These are phyloP conservation scores for Basidiobolus meristosporus DNA, from an alignment of 371 early-diverging fungal species.

Conservation along the genomic window DNA sequence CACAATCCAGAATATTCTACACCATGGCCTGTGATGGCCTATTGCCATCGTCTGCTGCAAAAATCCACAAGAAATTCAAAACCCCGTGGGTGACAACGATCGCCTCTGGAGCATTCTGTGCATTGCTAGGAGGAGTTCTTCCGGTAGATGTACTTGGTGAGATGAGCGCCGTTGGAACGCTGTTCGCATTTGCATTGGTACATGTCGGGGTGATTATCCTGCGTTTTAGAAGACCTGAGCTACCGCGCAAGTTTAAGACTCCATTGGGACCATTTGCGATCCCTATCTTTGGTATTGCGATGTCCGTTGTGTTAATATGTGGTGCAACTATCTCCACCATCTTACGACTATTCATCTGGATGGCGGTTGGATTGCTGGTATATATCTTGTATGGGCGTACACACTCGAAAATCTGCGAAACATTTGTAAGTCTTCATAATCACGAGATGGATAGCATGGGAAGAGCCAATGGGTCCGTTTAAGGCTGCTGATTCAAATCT, in stretches of 20 bases:
- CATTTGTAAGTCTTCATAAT: no score
- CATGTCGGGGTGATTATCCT: constrained; percentile 56
- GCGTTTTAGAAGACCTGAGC: constrained; percentile 51
- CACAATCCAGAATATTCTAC: constrained; percentile 74
- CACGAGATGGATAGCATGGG: no score
- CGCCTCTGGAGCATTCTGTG: constrained; percentile 39
- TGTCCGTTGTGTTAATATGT: constrained; percentile 34
- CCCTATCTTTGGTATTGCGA: constrained; percentile 33
- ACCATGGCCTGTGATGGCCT: constrained; percentile 43
- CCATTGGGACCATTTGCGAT: constrained; percentile 48
- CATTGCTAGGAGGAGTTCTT: constrained; percentile 45
- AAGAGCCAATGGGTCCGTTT: no score
- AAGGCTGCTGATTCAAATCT: no score
- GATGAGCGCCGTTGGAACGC: constrained; percentile 70
- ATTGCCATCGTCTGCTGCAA: constrained; percentile 14
- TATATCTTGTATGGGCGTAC: constrained; percentile 45
- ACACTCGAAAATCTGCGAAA: constrained; percentile 32
- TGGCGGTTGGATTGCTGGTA: constrained; percentile 45
- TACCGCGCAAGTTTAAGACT: constrained; percentile 49
- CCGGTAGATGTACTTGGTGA: constrained; percentile 70
- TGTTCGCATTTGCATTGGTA: constrained; percentile 70
- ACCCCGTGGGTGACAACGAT: constrained; percentile 60
- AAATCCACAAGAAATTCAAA: constrained; percentile 20
- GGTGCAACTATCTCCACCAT: constrained; percentile 36
- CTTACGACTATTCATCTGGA: constrained; percentile 21